Evolutionary conservation across 106 monocot species (phyloP).

Genomic region (Dioscorea alata): DNA sequence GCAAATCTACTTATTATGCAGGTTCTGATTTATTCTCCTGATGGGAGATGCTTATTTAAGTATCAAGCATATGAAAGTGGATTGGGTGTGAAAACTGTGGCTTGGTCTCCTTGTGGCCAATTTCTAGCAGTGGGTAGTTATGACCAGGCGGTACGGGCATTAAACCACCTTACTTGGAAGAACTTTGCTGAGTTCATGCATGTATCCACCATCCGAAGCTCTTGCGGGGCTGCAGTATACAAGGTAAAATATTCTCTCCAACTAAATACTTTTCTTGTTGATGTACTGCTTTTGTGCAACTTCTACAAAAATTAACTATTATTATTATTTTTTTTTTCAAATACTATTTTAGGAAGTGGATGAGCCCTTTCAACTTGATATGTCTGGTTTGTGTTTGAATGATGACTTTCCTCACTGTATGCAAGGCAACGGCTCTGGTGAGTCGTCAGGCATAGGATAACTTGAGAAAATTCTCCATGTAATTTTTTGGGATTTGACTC

Average conservation of each 20-base stretch:
- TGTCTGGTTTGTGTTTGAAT: slow-evolving; percentile 67
- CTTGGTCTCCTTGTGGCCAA: slow-evolving; percentile 97
- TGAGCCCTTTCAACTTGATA: slow-evolving; percentile 74
- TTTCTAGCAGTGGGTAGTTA: slow-evolving; percentile 95
- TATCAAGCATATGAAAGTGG: slow-evolving; percentile 97
- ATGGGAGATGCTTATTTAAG: slow-evolving; percentile 95
- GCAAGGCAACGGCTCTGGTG: slow-evolving; percentile 51
- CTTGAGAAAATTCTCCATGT: too few relatives aligned
- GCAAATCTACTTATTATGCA: slow-evolving; percentile 30
- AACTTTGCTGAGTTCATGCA: slow-evolving; percentile 87
- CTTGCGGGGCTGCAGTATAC: slow-evolving; percentile 63
- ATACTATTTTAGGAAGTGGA: slow-evolving; percentile 78
- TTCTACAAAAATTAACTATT: not conserved
- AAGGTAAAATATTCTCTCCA: slow-evolving; percentile 31
- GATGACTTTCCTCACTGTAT: slow-evolving; percentile 40
- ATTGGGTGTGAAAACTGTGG: slow-evolving; percentile 89
- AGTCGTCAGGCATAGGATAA: slow-evolving; percentile 3
- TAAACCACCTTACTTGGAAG: slow-evolving; percentile 96
- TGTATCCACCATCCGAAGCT: slow-evolving; percentile 46
- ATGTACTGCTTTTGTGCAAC: too few relatives aligned
- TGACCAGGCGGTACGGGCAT: slow-evolving; percentile 71
- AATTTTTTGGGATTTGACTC: too few relatives aligned
- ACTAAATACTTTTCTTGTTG: too few relatives aligned
- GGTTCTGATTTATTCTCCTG: slow-evolving; percentile 98
- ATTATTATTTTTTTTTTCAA: slow-evolving; percentile 2